A percentile compares a stretch with the other conserved stretches of the same genome.
These are phyloP conservation scores for Candida awuae DNA, from an alignment of 805 yeast genomes.

Conservation along the genomic window DNA sequence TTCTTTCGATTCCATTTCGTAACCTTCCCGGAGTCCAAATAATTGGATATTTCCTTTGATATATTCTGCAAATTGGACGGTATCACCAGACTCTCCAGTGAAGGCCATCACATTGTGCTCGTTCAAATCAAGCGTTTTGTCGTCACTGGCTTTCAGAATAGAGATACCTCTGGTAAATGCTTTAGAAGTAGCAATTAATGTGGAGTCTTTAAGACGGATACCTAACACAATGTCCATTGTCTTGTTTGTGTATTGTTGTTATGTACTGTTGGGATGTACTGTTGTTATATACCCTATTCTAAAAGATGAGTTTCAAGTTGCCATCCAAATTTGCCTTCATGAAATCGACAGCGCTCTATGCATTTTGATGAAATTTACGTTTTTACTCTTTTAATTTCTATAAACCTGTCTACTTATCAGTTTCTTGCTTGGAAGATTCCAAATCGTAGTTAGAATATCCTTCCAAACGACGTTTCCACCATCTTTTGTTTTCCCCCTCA, in stretches of 20 bases:
- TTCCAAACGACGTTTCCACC: slow-evolving; percentile 45
- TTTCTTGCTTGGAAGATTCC: no score
- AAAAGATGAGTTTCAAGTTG: no score
- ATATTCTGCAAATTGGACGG: slow-evolving; percentile 90
- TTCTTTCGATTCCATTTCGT: slow-evolving; percentile 76
- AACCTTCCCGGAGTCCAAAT: slow-evolving; percentile 75
- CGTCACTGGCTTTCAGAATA: slow-evolving; percentile 67
- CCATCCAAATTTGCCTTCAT: no score
- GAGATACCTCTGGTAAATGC: slow-evolving; percentile 90
- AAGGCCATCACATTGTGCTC: slow-evolving; percentile 76
- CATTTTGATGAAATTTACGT: no score
- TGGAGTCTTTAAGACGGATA: slow-evolving; percentile 70
- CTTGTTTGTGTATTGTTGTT: background rate
- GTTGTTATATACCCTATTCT: no score
- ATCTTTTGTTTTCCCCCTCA: slow-evolving; percentile 29
- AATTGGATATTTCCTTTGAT: slow-evolving; percentile 89
- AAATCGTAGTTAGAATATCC: slow-evolving; percentile 10
- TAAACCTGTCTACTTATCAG: no score
- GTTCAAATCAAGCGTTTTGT: slow-evolving; percentile 69
- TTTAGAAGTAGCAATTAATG: slow-evolving; percentile 87
- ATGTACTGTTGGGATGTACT: no score
- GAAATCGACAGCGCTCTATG: no score
- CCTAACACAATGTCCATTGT: slow-evolving; percentile 88
- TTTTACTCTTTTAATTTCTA: no score
- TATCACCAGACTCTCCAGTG: slow-evolving; percentile 96